These are phyloP conservation scores for Coniochaeta hoffmannii DNA, from an alignment of 2,329 filamentous ascomycete species.

Conservation along the genomic window DNA sequence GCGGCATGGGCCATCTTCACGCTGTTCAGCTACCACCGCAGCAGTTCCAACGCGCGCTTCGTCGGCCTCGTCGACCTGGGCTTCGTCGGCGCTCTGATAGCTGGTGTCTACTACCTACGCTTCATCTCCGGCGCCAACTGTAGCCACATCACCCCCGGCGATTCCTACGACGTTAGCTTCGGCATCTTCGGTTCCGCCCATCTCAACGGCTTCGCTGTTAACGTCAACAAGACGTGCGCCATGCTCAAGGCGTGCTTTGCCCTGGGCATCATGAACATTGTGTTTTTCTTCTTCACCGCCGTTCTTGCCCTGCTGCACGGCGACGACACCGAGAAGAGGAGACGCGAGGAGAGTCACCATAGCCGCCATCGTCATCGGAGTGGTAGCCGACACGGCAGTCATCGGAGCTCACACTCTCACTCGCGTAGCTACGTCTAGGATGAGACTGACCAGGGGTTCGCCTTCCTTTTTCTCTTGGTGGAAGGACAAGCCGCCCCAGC, in stretches of 20 bases:
- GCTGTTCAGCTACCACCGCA: slow-evolving; percentile 59
- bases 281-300: slow-evolving; percentile 74
- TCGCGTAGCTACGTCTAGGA: slow-evolving; percentile 41
- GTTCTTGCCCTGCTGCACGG: slow-evolving; percentile 59
- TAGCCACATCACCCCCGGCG: slow-evolving; percentile 42
- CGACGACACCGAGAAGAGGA: slow-evolving; percentile 37
- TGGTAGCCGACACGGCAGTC: slow-evolving; percentile 31
- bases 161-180: slow-evolving; percentile 48
- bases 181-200: slow-evolving; percentile 53
- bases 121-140: slow-evolving; percentile 60
- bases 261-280: slow-evolving; percentile 78
- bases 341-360: slow-evolving; percentile 32
- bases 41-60: slow-evolving; percentile 52
- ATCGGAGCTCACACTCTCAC: slow-evolving; percentile 40
- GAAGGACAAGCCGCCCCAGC: too few species aligned
- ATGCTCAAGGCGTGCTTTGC: slow-evolving; percentile 92
- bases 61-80: slow-evolving; percentile 52
- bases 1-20: slow-evolving; percentile 58
- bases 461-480: too few species aligned
- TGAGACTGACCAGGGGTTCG: neutral
- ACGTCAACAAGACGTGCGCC: slow-evolving; percentile 69
- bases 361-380: slow-evolving; percentile 34
- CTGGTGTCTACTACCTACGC: slow-evolving; percentile 51
- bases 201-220: slow-evolving; percentile 41
- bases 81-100: slow-evolving; percentile 59